phyloP scores from a whole-genome alignment of 331 rosid species.

The Arachis monticola region DNA sequence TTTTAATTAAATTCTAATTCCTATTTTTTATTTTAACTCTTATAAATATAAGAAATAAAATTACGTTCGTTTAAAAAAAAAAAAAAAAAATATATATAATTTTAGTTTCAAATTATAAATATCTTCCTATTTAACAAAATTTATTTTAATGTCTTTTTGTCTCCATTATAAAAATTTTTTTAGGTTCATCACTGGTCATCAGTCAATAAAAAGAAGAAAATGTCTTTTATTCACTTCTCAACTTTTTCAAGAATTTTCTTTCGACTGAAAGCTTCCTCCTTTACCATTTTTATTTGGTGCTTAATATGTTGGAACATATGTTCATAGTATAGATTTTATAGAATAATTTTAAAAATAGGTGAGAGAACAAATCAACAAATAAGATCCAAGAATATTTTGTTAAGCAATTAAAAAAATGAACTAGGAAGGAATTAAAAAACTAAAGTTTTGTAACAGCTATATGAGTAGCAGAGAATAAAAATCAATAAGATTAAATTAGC shows the following conservation, averaged over 20 bases:
- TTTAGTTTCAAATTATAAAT: no score
- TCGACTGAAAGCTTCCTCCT: conserved; percentile 66
- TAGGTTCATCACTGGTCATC: background rate
- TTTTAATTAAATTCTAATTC: no score
- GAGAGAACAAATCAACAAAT: background rate
- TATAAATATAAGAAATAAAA: no score
- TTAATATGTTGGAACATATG: conserved; percentile 56
- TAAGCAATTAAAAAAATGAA: conserved; percentile 17
- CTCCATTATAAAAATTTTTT: no score
- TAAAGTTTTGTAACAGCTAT: background rate
- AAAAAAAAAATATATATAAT: no score
- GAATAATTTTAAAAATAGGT: conserved; percentile 2
- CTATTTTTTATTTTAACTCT: no score
- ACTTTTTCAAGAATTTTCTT: conserved; percentile 77
- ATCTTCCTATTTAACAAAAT: no score
- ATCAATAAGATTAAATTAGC: conserved; percentile 2
- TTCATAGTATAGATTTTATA: conserved; percentile 51
- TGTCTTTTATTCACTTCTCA: conserved; percentile 53
- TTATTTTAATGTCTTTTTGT: no score
- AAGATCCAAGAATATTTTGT: conserved; percentile 3
- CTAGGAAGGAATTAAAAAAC: background rate
- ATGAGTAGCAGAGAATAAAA: background rate
- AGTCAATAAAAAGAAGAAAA: conserved; percentile 23
- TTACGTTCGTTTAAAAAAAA: no score
- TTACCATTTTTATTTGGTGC: conserved; percentile 54